A percentile compares a stretch with the other conserved stretches of the same genome.
These are phyloP conservation scores for Pilobolus umbonatus DNA, from an alignment of 192 early-diverging fungal species.

Conservation along the genomic window DNA sequence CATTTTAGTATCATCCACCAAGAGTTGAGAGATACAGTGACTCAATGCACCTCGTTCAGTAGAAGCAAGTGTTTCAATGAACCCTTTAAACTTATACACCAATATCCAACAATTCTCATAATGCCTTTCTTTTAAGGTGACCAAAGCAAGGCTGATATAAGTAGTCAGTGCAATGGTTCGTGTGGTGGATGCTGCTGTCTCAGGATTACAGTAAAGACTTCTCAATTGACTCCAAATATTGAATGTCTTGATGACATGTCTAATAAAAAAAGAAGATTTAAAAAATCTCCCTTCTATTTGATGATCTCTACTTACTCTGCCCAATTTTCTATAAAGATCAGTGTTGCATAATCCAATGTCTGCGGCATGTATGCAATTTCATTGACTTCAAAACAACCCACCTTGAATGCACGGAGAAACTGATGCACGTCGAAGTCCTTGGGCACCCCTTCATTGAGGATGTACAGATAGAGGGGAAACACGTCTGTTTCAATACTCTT, in stretches of 20 bases:
- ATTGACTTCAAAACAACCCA: conserved; percentile 23
- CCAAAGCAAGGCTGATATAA: conserved; percentile 22
- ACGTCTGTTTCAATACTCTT: conserved; percentile 35
- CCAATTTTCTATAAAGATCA: conserved; percentile 32
- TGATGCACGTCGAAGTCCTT: conserved; percentile 16
- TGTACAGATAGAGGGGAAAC: conserved; percentile 26
- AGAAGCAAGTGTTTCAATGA: conserved; percentile 14
- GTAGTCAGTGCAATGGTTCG: conserved; percentile 23
- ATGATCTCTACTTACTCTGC: conserved; percentile 21
- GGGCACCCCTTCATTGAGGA: conserved; percentile 23
- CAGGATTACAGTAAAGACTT: neutral
- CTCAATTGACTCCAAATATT: conserved; percentile 16
- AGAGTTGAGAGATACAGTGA: neutral
- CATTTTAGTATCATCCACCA: conserved; percentile 13
- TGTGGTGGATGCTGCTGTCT: neutral
- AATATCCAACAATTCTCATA: conserved; percentile 37
- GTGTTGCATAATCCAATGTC: conserved; percentile 9
- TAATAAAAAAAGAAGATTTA: conserved; percentile 7
- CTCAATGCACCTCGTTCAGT: neutral
- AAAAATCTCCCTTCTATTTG: neutral
- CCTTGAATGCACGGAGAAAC: conserved; percentile 32
- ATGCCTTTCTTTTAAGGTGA: conserved; percentile 23
- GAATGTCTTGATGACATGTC: conserved; percentile 24
- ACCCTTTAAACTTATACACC: conserved; percentile 13
- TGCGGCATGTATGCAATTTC: conserved; percentile 17